Evolutionary conservation across 169 alveolate genomes (phyloP).

Genomic region (Plasmodium vivax): DNA sequence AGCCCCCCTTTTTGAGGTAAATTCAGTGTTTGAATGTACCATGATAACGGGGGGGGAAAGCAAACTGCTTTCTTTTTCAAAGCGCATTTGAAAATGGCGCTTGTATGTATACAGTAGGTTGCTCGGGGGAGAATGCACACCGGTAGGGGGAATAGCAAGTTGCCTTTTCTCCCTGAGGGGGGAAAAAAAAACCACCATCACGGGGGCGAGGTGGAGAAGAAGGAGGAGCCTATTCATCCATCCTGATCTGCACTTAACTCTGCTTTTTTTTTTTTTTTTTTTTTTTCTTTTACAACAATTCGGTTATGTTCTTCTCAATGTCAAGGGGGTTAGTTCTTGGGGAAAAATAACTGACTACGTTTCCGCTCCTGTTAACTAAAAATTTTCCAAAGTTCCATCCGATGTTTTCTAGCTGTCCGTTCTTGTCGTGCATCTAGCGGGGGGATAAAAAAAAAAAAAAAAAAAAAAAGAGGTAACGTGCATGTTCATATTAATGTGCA

Average conservation of each 20-base stretch:
- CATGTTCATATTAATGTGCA: not conserved
- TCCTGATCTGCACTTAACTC: not conserved
- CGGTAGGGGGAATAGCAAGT: not conserved
- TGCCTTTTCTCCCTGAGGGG: not conserved
- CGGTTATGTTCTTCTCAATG: constrained; percentile 24
- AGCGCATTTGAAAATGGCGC: not conserved
- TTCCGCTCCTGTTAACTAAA: constrained; percentile 39
- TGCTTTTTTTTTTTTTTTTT: not conserved
- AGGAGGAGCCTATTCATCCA: not conserved
- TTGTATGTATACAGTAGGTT: not conserved
- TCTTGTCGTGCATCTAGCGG: constrained; percentile 41
- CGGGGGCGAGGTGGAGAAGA: not conserved
- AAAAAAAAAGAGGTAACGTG: not conserved
- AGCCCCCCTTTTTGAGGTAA: not conserved
- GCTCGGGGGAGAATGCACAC: not conserved
- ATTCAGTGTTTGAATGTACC: not conserved
- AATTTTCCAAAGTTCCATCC: constrained; percentile 73
- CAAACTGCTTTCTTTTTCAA: not conserved
- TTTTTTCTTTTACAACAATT: constrained; percentile 24
- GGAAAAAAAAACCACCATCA: not conserved
- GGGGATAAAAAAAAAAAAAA: not conserved
- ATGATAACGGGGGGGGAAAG: not conserved
- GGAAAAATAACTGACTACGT: constrained; percentile 34
- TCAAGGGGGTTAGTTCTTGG: constrained; percentile 38
- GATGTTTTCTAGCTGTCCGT: constrained; percentile 38